Base-by-base conservation (phyloP, 2,329 filamentous ascomycete genomes). In the Grosmannia serpens region DNA sequence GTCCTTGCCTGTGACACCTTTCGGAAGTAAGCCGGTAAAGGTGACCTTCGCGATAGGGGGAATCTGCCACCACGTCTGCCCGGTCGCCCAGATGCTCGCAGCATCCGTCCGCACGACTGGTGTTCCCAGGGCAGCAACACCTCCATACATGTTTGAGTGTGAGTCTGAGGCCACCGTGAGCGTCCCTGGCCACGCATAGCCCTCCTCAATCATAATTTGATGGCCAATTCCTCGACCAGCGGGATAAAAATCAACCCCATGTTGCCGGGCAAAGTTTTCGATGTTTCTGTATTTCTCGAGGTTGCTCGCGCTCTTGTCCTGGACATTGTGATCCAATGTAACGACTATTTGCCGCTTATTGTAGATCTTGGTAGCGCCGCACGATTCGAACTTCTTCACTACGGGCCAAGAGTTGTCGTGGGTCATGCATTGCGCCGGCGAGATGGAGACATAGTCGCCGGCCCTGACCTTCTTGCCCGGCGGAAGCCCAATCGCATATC, bases 131-230 rank as follows among this genome's bases (percentile, higher is more conserved):
- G 81, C 86, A 2, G 84, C 85, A 8, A 96, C 77, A 41, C 86
- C 89, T 47, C 90, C 90, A 65, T 96, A 96, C 78, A 87, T 87
- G 70, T 41, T 50, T 13, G 4, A 11, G 26, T 96, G 91, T 51
- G 76, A 82, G 70, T 91, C 88, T 0, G 82, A 87, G 0, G 89
- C 92, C 1, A 96, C 91, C 0, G 81, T 82, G 55, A 96, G 71
- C 0, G 89, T 95, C 1, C 89, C 87, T 0, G 92, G 92, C 90
- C 90, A 97, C 1, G 74, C 66, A 76, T 31, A 41, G 78, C 90
- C 86, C 70, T 89, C 89, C 70, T 96, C 91, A 0, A 95, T 82
- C 87, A 94, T 91, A 64, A 92, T 86, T 70, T 96, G 92, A 70
- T 96, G 92, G 0, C 91, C 91, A 3, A 66, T 66, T 1, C 63